Evolutionary conservation across 2,329 filamentous ascomycete genomes (phyloP).

Genomic region (Xylariaceae sp.): DNA sequence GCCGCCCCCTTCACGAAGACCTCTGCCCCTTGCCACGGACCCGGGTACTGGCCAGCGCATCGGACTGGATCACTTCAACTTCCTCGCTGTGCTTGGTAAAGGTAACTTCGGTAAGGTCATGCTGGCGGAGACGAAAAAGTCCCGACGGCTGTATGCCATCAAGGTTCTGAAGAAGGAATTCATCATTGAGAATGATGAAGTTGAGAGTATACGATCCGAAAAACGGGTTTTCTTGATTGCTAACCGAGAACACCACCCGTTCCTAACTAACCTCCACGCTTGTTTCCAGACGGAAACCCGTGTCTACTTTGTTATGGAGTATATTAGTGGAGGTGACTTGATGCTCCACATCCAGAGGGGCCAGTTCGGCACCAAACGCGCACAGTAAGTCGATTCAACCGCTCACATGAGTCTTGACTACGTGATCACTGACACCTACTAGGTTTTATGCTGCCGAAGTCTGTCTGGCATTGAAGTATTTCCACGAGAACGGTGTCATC

Average conservation of each 20-base stretch:
- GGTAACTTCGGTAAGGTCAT: constrained; percentile 99
- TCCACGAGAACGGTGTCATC: constrained; percentile 98
- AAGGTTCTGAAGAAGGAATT: constrained; percentile 99
- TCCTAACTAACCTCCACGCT: constrained; percentile 89
- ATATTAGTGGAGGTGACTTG: constrained; percentile 94
- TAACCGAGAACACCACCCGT: constrained; percentile 94
- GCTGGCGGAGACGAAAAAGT: constrained; percentile 93
- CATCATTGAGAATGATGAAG: constrained; percentile 98
- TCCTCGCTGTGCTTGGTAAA: constrained; percentile 94
- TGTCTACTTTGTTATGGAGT: constrained; percentile 99
- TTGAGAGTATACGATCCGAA: constrained; percentile 94
- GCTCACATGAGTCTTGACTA: neutral
- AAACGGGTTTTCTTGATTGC: constrained; percentile 96
- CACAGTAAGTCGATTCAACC: constrained; percentile 62
- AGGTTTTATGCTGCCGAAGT: constrained; percentile 98
- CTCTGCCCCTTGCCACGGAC: constrained; percentile 64
- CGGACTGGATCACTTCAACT: constrained; percentile 97
- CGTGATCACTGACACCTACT: constrained; percentile 16
- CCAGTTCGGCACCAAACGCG: constrained; percentile 90
- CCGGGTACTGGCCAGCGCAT: constrained; percentile 76
- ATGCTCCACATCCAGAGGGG: constrained; percentile 99
- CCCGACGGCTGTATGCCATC: constrained; percentile 91
- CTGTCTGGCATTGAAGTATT: constrained; percentile 94
- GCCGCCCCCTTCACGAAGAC: constrained; percentile 45
- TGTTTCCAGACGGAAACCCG: constrained; percentile 99